These are phyloP conservation scores for Microthlaspi erraticum DNA, from an alignment of 345 rosid species.

Conservation along the genomic window DNA sequence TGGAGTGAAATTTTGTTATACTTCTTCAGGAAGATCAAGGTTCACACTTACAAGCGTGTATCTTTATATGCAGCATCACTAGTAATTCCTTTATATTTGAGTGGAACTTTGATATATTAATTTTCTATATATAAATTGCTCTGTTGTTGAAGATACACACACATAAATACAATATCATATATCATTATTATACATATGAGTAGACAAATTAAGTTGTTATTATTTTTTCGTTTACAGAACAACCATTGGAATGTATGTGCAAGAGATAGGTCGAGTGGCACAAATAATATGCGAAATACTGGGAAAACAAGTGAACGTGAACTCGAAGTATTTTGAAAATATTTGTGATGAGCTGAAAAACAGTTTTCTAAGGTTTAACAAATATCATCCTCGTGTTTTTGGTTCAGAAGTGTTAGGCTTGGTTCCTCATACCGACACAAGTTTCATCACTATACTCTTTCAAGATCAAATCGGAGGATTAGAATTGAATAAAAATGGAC, in stretches of 20 bases:
- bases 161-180: slow-evolving; percentile 1
- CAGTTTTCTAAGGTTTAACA: slow-evolving; percentile 65
- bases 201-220: not conserved
- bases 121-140: slow-evolving; percentile 12
- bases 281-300: slow-evolving; percentile 53
- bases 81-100: not conserved
- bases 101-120: not conserved
- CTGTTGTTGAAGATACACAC: slow-evolving; percentile 13
- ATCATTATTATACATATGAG: slow-evolving; percentile 4
- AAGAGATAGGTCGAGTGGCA: slow-evolving; percentile 48
- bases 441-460: slow-evolving; percentile 62
- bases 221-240: slow-evolving; percentile 43
- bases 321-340: slow-evolving; percentile 52
- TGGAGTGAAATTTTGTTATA: not conserved
- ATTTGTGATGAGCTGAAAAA: slow-evolving; percentile 44
- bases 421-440: slow-evolving; percentile 80
- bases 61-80: not conserved
- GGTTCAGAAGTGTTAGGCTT: slow-evolving; percentile 60
- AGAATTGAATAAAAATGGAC: slow-evolving; percentile 61
- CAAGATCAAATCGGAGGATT: slow-evolving; percentile 76
- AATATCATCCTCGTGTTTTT: slow-evolving; percentile 73
- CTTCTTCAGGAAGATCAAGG: slow-evolving; percentile 9
- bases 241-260: slow-evolving; percentile 47
- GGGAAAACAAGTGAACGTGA: slow-evolving; percentile 51
- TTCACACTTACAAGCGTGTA: slow-evolving; percentile 9